Conservation (phyloP, 1,284 basidiomycete genomes). For the Sanguinoderma infundibulare region DNA sequence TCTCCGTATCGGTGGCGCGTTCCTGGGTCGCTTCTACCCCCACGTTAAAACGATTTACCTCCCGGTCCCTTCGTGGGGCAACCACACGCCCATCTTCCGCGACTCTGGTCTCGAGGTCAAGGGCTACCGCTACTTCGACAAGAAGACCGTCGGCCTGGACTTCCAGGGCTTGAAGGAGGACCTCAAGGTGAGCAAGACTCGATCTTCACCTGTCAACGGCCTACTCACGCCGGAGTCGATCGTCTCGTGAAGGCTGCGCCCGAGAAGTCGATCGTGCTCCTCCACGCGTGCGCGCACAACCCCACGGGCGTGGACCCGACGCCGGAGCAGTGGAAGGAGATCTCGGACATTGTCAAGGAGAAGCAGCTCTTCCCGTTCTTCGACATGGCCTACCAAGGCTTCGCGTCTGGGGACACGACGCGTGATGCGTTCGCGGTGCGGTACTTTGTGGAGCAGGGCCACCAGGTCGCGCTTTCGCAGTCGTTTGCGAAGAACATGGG, state of each 20-base stretch:
- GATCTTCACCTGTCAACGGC: not conserved
- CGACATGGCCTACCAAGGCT: conserved; percentile 98
- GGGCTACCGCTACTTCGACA: conserved; percentile 94
- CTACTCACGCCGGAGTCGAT: not conserved
- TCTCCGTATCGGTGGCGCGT: conserved; percentile 94
- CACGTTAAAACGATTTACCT: conserved; percentile 91
- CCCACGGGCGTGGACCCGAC: conserved; percentile 98
- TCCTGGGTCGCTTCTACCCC: conserved; percentile 91
- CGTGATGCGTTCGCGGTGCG: conserved; percentile 95
- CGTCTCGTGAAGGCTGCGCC: conserved; percentile 63
- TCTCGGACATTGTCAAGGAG: conserved; percentile 88
- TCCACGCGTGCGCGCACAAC: conserved; percentile 97
- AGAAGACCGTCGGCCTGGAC: conserved; percentile 92
- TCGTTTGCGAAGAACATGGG: conserved; percentile 99
- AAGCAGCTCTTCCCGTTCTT: conserved; percentile 92
- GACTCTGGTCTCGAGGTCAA: conserved; percentile 96
- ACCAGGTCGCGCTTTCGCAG: conserved; percentile 87
- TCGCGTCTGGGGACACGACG: conserved; percentile 88
- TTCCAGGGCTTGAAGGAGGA: conserved; percentile 92
- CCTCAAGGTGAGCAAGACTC: conserved; percentile 58
- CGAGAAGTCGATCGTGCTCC: conserved; percentile 79
- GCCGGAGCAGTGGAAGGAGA: conserved; percentile 89
- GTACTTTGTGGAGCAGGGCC: conserved; percentile 90
- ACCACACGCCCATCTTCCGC: conserved; percentile 88
- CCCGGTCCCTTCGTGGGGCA: conserved; percentile 96